Percentiles rank a stretch among this genome's conserved stretches.
Evolutionary conservation across 2,329 filamentous ascomycete genomes (phyloP).

Genomic region (Penicillium sp.): DNA sequence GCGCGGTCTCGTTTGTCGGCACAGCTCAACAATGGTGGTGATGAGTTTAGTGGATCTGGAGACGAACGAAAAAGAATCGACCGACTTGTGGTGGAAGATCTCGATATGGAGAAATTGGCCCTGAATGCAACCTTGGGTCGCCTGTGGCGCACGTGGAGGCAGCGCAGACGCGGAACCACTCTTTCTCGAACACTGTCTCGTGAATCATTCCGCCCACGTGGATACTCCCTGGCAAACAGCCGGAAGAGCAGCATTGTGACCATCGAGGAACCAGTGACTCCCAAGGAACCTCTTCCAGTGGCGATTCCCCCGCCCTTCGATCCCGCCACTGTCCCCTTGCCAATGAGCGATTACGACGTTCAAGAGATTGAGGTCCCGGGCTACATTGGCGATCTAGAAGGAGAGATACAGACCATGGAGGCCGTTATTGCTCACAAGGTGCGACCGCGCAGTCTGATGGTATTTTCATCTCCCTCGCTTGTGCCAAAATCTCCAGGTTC

Average conservation of each 20-base stretch:
- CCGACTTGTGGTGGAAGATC: slow-evolving; percentile 78
- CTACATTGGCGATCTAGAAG: slow-evolving; percentile 62
- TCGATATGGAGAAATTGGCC: slow-evolving; percentile 89
- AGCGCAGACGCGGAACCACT: slow-evolving; percentile 53
- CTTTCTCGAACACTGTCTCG: slow-evolving; percentile 44
- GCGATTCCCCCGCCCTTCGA: slow-evolving; percentile 24
- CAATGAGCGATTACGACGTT: slow-evolving; percentile 39
- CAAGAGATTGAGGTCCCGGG: slow-evolving; percentile 76
- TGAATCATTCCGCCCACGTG: slow-evolving; percentile 41
- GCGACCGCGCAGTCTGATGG: slow-evolving; percentile 45
- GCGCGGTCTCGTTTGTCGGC: slow-evolving; percentile 53
- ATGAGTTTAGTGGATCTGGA: slow-evolving; percentile 53
- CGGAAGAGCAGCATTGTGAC: slow-evolving; percentile 42
- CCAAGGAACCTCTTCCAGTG: slow-evolving; percentile 16
- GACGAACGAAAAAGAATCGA: slow-evolving; percentile 51
- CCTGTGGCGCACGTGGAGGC: slow-evolving; percentile 94
- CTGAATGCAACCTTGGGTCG: slow-evolving; percentile 84
- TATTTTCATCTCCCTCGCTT: slow-evolving; percentile 37
- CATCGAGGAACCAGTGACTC: slow-evolving; percentile 31
- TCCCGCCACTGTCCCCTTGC: slow-evolving; percentile 33
- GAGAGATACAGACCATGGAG: slow-evolving; percentile 48
- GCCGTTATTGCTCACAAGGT: slow-evolving; percentile 43
- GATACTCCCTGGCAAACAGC: slow-evolving; percentile 30
- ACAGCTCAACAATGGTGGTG: slow-evolving; percentile 50
- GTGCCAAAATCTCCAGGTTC: slow-evolving; percentile 30